These are phyloP conservation scores for Ophiostoma montium DNA, from an alignment of 2,329 filamentous ascomycete genomes.

Conservation along the genomic window DNA sequence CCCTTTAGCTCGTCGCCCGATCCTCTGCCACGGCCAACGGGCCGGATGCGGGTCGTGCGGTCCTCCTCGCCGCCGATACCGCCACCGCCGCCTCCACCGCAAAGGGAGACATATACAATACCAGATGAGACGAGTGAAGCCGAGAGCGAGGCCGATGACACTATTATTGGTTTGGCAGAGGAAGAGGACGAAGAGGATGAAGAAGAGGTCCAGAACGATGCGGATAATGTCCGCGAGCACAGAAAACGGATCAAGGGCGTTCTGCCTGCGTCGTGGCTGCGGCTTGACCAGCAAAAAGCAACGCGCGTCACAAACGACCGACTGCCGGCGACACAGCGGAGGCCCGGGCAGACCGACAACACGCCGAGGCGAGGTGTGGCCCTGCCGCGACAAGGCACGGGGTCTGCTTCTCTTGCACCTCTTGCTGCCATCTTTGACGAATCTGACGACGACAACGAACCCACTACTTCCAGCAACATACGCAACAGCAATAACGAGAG, in stretches of 20 bases:
- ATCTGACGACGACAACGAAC: slow-evolving; percentile 17
- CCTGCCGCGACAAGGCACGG: slow-evolving; percentile 24
- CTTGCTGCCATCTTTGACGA: slow-evolving; percentile 30
- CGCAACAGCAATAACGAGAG: not conserved
- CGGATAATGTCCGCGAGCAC: slow-evolving; percentile 25
- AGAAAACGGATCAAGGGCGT: slow-evolving; percentile 42
- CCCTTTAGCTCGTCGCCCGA: slow-evolving; percentile 8
- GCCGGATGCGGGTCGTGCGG: not conserved
- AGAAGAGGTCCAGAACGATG: slow-evolving; percentile 21
- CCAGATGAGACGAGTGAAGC: slow-evolving; percentile 2
- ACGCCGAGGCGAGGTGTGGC: slow-evolving; percentile 34
- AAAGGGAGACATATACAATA: not conserved
- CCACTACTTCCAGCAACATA: not conserved
- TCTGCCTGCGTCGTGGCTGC: slow-evolving; percentile 52
- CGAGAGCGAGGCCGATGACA: slow-evolving; percentile 1
- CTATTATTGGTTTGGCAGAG: too few relatives aligned
- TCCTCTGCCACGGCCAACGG: not conserved
- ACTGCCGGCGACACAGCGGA: slow-evolving; percentile 13
- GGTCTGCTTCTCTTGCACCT: slow-evolving; percentile 15
- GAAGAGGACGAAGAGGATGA: slow-evolving; percentile 1
- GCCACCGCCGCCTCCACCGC: not conserved
- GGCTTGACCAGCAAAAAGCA: slow-evolving; percentile 37
- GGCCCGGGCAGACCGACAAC: slow-evolving; percentile 19
- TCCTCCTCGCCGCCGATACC: not conserved
- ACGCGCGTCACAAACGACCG: slow-evolving; percentile 12